These are phyloP conservation scores for Aspergillus baeticus DNA, from an alignment of 495 filamentous ascomycete species.

Conservation along the genomic window DNA sequence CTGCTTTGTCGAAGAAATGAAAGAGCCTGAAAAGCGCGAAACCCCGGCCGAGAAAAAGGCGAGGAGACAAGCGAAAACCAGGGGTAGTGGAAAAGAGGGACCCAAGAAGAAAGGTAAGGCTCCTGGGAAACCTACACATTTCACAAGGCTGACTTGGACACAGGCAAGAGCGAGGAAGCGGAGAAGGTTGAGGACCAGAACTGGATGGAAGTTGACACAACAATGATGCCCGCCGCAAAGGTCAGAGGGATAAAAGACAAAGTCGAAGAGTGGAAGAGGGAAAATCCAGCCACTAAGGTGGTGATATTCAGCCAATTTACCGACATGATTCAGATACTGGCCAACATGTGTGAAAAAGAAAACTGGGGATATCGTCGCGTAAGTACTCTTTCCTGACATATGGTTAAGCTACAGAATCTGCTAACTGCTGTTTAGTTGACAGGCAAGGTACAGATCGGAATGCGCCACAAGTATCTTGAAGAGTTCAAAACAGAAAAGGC, in stretches of 20 bases:
- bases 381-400: conserved; percentile 6
- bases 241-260: conserved; percentile 26
- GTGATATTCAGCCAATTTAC: conserved; percentile 44
- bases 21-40: neutral
- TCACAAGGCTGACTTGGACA: neutral
- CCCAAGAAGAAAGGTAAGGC: neutral
- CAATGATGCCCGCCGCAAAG: conserved; percentile 28
- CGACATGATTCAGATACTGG: conserved; percentile 29
- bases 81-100: neutral
- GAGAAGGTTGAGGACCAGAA: conserved; percentile 19
- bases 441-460: conserved; percentile 25
- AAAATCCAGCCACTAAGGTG: conserved; percentile 33
- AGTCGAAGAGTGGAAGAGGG: conserved; percentile 32
- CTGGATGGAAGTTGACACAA: conserved; percentile 25
- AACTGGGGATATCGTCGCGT: conserved; percentile 28
- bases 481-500: conserved; percentile 23
- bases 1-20: neutral
- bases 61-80: neutral
- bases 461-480: conserved; percentile 29
- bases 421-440: conserved; percentile 23
- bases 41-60: neutral
- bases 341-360: conserved; percentile 23
- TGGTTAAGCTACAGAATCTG: neutral
- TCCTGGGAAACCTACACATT: too few species aligned
- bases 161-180: neutral